Conservation (phyloP, 495 filamentous ascomycete species). For the Hypoxylon fragiforme region DNA sequence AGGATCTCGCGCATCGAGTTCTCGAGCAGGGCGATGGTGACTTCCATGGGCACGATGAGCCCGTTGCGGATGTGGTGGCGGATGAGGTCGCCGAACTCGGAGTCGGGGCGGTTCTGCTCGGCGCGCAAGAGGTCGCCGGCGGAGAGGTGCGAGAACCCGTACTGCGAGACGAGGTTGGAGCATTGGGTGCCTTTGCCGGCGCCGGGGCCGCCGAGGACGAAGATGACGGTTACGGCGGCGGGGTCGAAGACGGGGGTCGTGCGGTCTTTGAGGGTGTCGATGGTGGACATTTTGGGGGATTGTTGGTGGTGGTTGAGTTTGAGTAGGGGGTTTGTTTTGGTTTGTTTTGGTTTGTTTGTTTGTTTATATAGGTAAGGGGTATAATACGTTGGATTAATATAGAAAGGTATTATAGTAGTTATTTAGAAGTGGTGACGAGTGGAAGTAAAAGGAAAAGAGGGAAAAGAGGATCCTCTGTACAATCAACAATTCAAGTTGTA, state of each 20-base stretch:
- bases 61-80: conserved; percentile 87
- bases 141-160: conserved; percentile 87
- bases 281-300: conserved; percentile 43
- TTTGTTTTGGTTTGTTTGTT: not conserved
- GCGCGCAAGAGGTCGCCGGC: conserved; percentile 93
- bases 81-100: conserved; percentile 88
- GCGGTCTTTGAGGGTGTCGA: conserved; percentile 47
- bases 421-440: no score
- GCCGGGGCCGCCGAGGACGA: conserved; percentile 79
- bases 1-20: no score
- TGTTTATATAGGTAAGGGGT: not conserved
- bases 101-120: conserved; percentile 83
- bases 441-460: not conserved
- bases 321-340: no score
- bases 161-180: conserved; percentile 82
- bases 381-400: no score
- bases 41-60: conserved; percentile 96
- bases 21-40: conserved; percentile 90
- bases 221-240: conserved; percentile 82
- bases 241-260: conserved; percentile 75
- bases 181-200: conserved; percentile 88
- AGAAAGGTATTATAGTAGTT: no score
- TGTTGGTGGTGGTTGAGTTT: not conserved
- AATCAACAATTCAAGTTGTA: no score
- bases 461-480: no score